A percentile compares a stretch with the other conserved stretches of the same genome.
Evolutionary conservation across 1,139 yeast species (phyloP).

Genomic region (Scheffersomyces illinoinensis): DNA sequence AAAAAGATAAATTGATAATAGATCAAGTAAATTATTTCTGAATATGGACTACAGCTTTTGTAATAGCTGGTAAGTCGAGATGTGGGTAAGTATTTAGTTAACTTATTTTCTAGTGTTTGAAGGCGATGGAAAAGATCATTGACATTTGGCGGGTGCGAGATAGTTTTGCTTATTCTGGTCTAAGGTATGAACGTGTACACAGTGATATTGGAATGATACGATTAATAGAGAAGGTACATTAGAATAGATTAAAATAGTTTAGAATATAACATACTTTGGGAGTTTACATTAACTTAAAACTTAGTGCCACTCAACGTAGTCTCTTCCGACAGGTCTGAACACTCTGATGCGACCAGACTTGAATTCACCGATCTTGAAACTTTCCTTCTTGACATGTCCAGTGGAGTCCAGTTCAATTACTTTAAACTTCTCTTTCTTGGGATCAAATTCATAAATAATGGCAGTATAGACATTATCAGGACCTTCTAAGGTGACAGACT

Average conservation of each 20-base stretch:
- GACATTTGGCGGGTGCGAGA: not conserved
- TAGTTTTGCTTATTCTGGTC: slow-evolving; percentile 13
- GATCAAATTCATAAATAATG: slow-evolving; percentile 69
- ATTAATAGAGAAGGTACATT: not conserved
- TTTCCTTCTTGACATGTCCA: slow-evolving; percentile 59
- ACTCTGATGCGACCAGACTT: slow-evolving; percentile 78
- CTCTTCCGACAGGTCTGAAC: slow-evolving; percentile 66
- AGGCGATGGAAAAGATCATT: not conserved
- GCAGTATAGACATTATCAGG: slow-evolving; percentile 26
- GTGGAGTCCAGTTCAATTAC: slow-evolving; percentile 63
- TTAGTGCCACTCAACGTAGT: slow-evolving; percentile 57
- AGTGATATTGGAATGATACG: not conserved
- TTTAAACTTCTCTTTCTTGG: slow-evolving; percentile 70
- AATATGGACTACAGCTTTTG: slow-evolving; percentile 1
- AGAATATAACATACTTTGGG: not conserved
- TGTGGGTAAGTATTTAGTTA: not conserved
- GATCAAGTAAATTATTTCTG: slow-evolving; percentile 1
- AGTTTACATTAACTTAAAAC: not conserved
- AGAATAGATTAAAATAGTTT: not conserved
- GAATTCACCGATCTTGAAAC: slow-evolving; percentile 71
- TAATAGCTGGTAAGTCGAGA: not conserved
- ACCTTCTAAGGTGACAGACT: slow-evolving; percentile 36
- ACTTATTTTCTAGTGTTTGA: not conserved
- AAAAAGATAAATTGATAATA: not conserved
- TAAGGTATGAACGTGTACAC: slow-evolving; percentile 11